These are phyloP conservation scores for Evansstolkia leycettana DNA, from an alignment of 495 filamentous ascomycete genomes.

Conservation along the genomic window DNA sequence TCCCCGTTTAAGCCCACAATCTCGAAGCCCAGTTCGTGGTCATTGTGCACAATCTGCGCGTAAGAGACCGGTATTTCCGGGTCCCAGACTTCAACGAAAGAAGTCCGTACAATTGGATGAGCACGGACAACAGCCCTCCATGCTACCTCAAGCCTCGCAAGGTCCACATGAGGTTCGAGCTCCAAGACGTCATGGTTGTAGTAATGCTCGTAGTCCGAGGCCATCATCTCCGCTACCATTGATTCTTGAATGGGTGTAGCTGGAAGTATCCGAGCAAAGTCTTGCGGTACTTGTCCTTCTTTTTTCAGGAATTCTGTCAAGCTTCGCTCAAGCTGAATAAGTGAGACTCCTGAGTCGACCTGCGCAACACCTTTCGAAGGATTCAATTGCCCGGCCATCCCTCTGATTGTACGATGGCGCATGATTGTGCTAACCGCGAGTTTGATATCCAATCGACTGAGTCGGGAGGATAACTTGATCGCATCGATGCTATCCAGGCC, in stretches of 20 bases:
- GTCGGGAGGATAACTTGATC: slow-evolving; percentile 58
- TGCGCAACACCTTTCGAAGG: slow-evolving; percentile 1
- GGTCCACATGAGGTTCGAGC: slow-evolving; percentile 37
- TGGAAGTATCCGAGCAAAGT: slow-evolving; percentile 46
- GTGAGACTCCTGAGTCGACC: slow-evolving; percentile 4
- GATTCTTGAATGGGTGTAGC: slow-evolving; percentile 70
- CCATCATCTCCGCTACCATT: slow-evolving; percentile 68
- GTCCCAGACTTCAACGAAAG: slow-evolving; percentile 50
- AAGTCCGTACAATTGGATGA: slow-evolving; percentile 59
- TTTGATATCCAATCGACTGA: slow-evolving; percentile 43
- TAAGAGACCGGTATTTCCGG: slow-evolving; percentile 40
- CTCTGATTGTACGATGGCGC: slow-evolving; percentile 50
- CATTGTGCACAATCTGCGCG: slow-evolving; percentile 48
- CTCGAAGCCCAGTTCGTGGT: slow-evolving; percentile 10
- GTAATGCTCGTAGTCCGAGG: slow-evolving; percentile 56
- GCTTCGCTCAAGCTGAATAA: slow-evolving; percentile 18
- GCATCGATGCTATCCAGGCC: slow-evolving; percentile 85
- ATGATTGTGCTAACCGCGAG: slow-evolving; percentile 58
- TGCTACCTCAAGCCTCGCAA: slow-evolving; percentile 40
- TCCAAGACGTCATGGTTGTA: slow-evolving; percentile 69
- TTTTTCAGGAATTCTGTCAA: slow-evolving; percentile 20
- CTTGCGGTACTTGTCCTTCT: slow-evolving; percentile 13
- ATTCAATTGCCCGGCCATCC: slow-evolving; percentile 25
- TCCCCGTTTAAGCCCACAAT: slow-evolving; percentile 10
- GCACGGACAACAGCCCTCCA: slow-evolving; percentile 43